These are phyloP conservation scores for Dioscorea alata DNA, from an alignment of 106 monocot species.

Conservation along the genomic window DNA sequence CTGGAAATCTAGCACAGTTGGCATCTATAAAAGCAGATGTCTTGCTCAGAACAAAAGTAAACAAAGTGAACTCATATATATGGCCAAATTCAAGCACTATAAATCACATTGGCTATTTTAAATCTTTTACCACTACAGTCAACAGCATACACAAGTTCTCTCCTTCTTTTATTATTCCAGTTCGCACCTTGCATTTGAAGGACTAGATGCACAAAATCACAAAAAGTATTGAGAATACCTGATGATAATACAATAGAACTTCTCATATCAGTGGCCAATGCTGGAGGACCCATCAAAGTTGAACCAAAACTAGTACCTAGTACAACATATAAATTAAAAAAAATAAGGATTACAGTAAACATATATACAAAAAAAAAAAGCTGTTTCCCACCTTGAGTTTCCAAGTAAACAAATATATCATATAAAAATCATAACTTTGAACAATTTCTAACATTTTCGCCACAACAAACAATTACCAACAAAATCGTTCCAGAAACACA, in stretches of 20 bases:
- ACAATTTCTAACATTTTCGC: not conserved
- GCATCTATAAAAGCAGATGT: slow-evolving; percentile 42
- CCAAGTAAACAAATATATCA: not conserved
- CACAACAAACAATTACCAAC: not conserved
- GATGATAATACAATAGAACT: not conserved
- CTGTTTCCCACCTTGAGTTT: not conserved
- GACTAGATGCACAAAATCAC: not conserved
- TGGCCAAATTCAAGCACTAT: not conserved
- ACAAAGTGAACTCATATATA: not conserved
- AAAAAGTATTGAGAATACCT: not conserved
- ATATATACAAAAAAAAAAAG: not conserved
- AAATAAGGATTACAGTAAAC: not conserved
- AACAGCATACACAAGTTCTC: not conserved
- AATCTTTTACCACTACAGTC: not conserved
- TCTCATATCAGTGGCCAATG: not conserved
- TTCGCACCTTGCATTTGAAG: too few relatives aligned
- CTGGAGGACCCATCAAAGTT: slow-evolving; percentile 7
- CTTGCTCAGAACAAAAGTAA: not conserved
- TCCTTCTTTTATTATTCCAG: not conserved
- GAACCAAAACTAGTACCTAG: too few relatives aligned
- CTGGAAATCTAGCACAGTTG: slow-evolving; percentile 14
- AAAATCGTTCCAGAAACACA: not conserved
- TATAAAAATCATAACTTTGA: not conserved
- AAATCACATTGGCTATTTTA: not conserved
- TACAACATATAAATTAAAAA: not conserved